Evolutionary conservation across 768 basidiomycete species (phyloP), one percentile per base, ranked within the genome.

Genomic region (Psilocybe cubensis): DNA sequence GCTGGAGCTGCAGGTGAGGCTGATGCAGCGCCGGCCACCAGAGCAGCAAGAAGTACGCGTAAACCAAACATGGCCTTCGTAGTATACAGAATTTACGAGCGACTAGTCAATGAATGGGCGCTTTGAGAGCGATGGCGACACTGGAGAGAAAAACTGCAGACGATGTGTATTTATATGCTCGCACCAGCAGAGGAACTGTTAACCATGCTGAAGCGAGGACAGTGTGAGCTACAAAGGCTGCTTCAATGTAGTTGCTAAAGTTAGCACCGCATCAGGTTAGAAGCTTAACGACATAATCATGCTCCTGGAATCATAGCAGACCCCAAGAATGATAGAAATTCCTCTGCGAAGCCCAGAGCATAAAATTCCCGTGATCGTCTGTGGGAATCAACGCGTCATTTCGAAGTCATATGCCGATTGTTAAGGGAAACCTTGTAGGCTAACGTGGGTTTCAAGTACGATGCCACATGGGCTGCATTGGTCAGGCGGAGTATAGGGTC

Each of bases 31-130:
- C 43, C 25, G 24, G 47, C 41, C 20, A 50, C 21, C 21, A 54
- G 43, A n/a, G 49, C 35, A 24, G 47, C 38, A 27, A 59, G 23
- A 29, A 62, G 31, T 28, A 54, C 31, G 7, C 23, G 7, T 24
- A 56, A 29, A 28, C 44, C 47, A 33, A 52, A 38, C 61, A 62
- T 61, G 25, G 42, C 12, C 4, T n/a, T 38, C 14, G 35, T 8
- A 33, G 8, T 38, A 4, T 38, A 10, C 35, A n/a, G n/a, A 7
- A n/a, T 48, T 6, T 28, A 20, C 4, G 27, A 48, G 46, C 8
- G 24, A 29, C 1, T 10, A 28, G 25, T 18, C 10, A 18, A 31
- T 28, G 21, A 3, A 48, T n/a, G 5, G 23, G 25, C 14, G 5
- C 5, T 5, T 11, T 23, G 23, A 25, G 17, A 46, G 11, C 44